Evolutionary conservation across 2,329 filamentous ascomycete genomes (phyloP).

Genomic region (Nemania bipapillata): DNA sequence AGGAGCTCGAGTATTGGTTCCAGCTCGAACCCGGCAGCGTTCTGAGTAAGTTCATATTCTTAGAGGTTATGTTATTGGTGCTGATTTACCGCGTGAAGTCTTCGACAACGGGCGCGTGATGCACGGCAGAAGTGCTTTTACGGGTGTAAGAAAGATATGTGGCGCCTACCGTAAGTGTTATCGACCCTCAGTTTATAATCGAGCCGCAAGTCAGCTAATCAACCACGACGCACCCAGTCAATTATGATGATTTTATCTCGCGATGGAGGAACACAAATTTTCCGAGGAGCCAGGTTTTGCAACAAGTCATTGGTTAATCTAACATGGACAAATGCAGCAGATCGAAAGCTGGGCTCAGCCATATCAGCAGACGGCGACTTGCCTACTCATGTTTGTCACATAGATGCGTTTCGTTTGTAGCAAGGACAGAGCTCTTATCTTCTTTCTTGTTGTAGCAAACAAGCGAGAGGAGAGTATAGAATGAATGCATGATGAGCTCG

Average conservation of each 20-base stretch:
- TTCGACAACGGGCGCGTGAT: conserved; percentile 97
- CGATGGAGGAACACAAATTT: conserved; percentile 78
- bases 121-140: conserved; percentile 85
- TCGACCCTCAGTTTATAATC: neutral
- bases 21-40: conserved; percentile 82
- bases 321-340: too few species aligned
- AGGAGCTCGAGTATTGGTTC: conserved; percentile 78
- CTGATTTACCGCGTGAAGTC: conserved; percentile 61
- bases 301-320: conserved; percentile 47
- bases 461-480: neutral
- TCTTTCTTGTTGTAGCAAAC: neutral
- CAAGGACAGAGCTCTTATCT: neutral
- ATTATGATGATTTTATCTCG: conserved; percentile 82
- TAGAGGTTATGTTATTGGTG: neutral
- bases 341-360: too few species aligned
- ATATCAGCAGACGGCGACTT: too few species aligned
- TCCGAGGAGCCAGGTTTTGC: conserved; percentile 58
- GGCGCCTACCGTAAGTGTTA: conserved; percentile 82
- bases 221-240: conserved; percentile 62
- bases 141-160: conserved; percentile 85
- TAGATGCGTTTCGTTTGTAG: neutral
- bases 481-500: neutral
- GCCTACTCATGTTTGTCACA: neutral
- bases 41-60: conserved; percentile 68
- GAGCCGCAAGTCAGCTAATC: conserved; percentile 8